Evolutionary conservation across 2,329 filamentous ascomycete genomes (phyloP), one percentile per base, ranked within the genome.

Genomic region (Claviceps sorghi): DNA sequence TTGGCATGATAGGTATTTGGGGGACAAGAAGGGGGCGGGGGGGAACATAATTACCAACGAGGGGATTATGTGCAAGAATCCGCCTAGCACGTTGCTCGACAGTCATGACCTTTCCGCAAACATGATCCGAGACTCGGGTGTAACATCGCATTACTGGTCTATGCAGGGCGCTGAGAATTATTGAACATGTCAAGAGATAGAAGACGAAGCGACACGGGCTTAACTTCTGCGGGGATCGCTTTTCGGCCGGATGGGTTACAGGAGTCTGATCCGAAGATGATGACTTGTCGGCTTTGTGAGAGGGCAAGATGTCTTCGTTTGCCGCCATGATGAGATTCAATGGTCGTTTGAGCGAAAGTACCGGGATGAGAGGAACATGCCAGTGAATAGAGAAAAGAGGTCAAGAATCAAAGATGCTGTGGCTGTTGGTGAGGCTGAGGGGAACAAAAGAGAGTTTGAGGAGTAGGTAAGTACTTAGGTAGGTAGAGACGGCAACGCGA

Each of bases 1-100:
- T 30, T 29, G n/a, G 4, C 5, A 29, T 21, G 42, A 32, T n/a
- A 21, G 4, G 13, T 26, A 15, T 22, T 13, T 10, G 29, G 44
- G 7, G 29, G 11, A 13, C 4, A 15, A 15, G 26, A 34, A 21
- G 32, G 22, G 19, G 17, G 26, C n/a, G 19, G 15, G 10, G 13
- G 43, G 30, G n/a, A 38, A n/a, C n/a, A 26, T 30, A 48, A 36
- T 36, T 67, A 77, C 75, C 75, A 55, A 78, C 77, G 58, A 78
- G 61, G 2, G 75, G 75, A 1, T 69, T 74, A 5, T 64, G 57
- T 5, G 66, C 64, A 34, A 78, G 66, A 36, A 78, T 73, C 36
- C 62, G 63, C 38, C 67, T 68, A 42, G 74, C 74, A 40, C 74
- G 67, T 48, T 73, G 63, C 49, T 77, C 70, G 22, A 74, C 59